Evolutionary conservation across 2,329 filamentous ascomycete genomes (phyloP), one percentile per base, ranked within the genome.

Genomic region (Blastomyces silverae): DNA sequence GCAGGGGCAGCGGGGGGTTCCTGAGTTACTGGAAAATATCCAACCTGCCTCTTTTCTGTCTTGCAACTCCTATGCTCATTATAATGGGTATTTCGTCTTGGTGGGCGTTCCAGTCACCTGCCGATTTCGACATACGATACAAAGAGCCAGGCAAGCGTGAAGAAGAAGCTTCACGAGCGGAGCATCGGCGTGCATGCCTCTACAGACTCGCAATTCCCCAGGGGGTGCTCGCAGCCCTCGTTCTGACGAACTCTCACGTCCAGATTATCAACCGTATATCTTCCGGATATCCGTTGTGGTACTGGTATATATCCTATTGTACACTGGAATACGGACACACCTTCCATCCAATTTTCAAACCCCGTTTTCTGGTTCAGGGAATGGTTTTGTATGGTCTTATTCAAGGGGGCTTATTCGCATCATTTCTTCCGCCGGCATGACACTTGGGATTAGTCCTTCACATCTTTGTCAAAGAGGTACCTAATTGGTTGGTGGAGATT

Each of bases 191-290:
- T 52, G 69, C 65, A 34, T 71, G 77, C 62, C 71, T 82, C 7
- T 77, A 76, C 37, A 83, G 84, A 28, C 80, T 96, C 66, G 91
- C 91, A 0, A 77, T 87, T 3, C 84, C 86, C 3, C 93, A 99
- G 75, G 76, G 89, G 0, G 65, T 92, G 3, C 80, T 99, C 22
- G 87, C 89, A 1, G 66, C 85, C 2, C 76, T 93, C 66, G 90
- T 91, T 25, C 76, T 92, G 25, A 91, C 88, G 15, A 91, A 81
- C 67, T 96, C 95, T 73, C 94, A 99, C 73, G 89, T 97, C 34
- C 94, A 99, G 77, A 95, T 99, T 70, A 89, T 97, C 71, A 96
- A 89, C 56, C 86, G 94, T 31, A 83, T 99, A 20, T 89, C 91
- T 1, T 96, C 92, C 0, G 93, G 88, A 0, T 96, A 93, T 75